Evolutionary conservation across 139 green algal species (phyloP).

Genomic region (Nannochloris sp.): DNA sequence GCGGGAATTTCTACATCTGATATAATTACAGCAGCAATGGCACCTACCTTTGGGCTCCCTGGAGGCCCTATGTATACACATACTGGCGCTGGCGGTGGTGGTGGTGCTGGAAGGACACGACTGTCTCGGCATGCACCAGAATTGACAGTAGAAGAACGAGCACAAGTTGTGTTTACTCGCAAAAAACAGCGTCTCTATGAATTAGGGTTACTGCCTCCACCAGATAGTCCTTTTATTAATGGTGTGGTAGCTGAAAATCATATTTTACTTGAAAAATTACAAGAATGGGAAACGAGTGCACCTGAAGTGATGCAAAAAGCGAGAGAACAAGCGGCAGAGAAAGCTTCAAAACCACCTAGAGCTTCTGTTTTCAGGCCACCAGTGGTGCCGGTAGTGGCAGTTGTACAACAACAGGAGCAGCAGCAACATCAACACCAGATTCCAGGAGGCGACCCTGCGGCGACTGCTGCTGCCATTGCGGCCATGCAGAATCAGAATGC

Average conservation of each 20-base stretch:
- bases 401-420: too few species aligned
- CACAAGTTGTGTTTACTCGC: not conserved
- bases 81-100: not conserved
- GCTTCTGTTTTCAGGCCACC: not conserved
- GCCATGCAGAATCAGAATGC: too few species aligned
- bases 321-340: not conserved
- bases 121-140: not conserved
- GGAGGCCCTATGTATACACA: not conserved
- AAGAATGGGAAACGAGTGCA: not conserved
- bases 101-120: not conserved
- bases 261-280: not conserved
- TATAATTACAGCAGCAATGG: too few species aligned
- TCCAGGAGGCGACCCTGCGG: too few species aligned
- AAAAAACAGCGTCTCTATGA: slow-evolving; percentile 2
- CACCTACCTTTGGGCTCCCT: not conserved
- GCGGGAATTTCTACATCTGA: too few species aligned
- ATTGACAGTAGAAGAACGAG: slow-evolving; percentile 5
- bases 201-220: slow-evolving; percentile 12
- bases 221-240: slow-evolving; percentile 1
- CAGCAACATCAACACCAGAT: too few species aligned
- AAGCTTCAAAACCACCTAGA: not conserved
- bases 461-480: too few species aligned
- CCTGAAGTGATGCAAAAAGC: not conserved
- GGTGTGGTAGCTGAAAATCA: slow-evolving; percentile 2
- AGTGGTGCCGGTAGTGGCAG: too few species aligned